These are phyloP conservation scores for Pleurotus ostreatus DNA, from an alignment of 768 basidiomycete genomes.

Conservation along the genomic window DNA sequence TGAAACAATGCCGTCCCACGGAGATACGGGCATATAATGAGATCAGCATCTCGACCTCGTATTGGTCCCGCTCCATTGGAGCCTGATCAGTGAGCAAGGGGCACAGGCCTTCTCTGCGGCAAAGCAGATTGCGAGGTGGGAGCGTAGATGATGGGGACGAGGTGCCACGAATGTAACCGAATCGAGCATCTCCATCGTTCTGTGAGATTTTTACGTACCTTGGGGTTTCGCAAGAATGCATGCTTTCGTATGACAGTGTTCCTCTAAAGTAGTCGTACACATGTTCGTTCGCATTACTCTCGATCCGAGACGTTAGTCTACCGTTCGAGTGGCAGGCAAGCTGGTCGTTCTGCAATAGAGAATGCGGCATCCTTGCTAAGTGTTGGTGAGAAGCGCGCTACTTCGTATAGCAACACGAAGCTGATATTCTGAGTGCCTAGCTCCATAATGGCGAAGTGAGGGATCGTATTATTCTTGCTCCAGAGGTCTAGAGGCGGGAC, in stretches of 20 bases:
- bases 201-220: constrained; percentile 16
- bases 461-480: no score
- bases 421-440: constrained; percentile 7
- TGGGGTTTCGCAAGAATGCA: constrained; percentile 70
- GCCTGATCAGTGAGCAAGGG: constrained; percentile 52
- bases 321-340: constrained; percentile 68
- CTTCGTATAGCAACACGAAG: constrained; percentile 55
- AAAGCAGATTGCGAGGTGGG: constrained; percentile 77
- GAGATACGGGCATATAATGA: constrained; percentile 75
- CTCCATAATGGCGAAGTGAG: no score
- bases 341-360: constrained; percentile 58
- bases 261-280: constrained; percentile 46
- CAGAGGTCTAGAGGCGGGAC: no score
- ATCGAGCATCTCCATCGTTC: constrained; percentile 38
- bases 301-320: constrained; percentile 45
- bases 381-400: constrained; percentile 51
- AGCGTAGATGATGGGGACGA: constrained; percentile 79
- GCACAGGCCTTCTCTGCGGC: constrained; percentile 74
- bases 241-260: constrained; percentile 51
- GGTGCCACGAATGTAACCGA: constrained; percentile 68
- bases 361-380: constrained; percentile 85
- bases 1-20: no score
- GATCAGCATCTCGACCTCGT: constrained; percentile 56
- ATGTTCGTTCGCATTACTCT: constrained; percentile 76
- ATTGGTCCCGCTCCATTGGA: constrained; percentile 69